Base-by-base conservation (phyloP, 2,329 filamentous ascomycete species). In the Xylariaceae sp. region DNA sequence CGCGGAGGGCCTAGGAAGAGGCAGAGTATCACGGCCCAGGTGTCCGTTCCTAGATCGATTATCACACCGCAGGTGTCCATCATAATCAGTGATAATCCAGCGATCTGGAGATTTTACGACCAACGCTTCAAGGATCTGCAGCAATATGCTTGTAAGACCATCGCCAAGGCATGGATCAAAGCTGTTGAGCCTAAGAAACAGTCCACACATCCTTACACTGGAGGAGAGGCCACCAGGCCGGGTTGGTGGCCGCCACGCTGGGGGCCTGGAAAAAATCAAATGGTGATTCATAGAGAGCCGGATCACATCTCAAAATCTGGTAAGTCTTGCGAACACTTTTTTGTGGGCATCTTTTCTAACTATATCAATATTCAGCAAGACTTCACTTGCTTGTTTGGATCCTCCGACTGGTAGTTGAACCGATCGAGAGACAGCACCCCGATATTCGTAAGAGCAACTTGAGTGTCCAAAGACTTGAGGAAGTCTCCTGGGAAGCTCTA, bases 181-280 rank as follows among this genome's bases (percentile, higher is more conserved):
- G 74, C 80, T 2, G 79, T 89, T 2, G 84, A 86, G 55, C 86
- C 86, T 0, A 88, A 86, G 66, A 90, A 90, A 64, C 85, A 88
- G 63, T 83, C 83, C 0, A 83, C 79, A 16, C 81, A 86, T 55
- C 85, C 86, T 0, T 90, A 90, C 58, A 85, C 82, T 1, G 73
- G 74, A n/a, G 77, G 75, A 23, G 76, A 83, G 37, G 75, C 75
- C 23, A 81, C 79, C 53, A 77, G 77, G 1, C 80, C 82, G 0
- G 76, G 77, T 41, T 86, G 83, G 83, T 86, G 83, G 83, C 82
- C 82, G 2, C 71, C 76, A 58, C 67, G 72, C 6, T 74, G 76
- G 73, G 70, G 76, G 0, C 58, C 65, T 1, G 69, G 71, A 1
- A 72, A 74, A 45, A 69, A 75, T 27, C 71, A 79, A 37, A 73